phyloP scores from a whole-genome alignment of 1,139 yeast species.

The Saccharomyces uvarum region DNA sequence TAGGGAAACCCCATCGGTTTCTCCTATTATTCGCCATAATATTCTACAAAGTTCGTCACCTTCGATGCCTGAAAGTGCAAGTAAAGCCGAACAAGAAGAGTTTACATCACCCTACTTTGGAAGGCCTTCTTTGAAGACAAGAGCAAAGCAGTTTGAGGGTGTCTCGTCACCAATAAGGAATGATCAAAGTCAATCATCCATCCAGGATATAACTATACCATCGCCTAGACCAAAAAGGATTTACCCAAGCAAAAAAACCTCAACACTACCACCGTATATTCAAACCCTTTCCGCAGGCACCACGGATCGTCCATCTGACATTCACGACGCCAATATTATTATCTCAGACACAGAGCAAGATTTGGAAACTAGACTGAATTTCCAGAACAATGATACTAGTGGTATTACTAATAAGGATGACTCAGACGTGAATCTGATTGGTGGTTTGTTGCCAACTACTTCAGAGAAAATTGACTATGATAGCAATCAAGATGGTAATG shows the following conservation, averaged over 20 bases:
- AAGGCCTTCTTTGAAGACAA: conserved; percentile 9
- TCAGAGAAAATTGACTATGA: conserved; percentile 16
- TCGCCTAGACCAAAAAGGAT: neutral
- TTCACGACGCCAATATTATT: neutral
- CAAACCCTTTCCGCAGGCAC: neutral
- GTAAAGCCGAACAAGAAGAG: neutral
- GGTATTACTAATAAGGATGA: neutral
- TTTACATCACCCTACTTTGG: conserved; percentile 14
- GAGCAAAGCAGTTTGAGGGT: conserved; percentile 6
- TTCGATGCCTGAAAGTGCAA: neutral
- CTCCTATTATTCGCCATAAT: neutral
- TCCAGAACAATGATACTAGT: neutral
- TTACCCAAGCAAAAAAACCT: neutral
- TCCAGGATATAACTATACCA: neutral
- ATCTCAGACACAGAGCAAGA: neutral
- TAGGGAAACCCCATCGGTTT: neutral
- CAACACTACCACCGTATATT: neutral
- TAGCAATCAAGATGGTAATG: conserved; percentile 11
- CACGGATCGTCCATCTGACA: neutral
- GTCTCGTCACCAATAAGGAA: neutral
- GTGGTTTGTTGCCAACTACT: conserved; percentile 11
- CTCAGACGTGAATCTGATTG: neutral
- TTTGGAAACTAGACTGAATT: neutral
- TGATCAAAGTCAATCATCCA: neutral
- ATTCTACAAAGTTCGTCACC: neutral